These are phyloP conservation scores for Monilinia polystroma DNA, from an alignment of 2,329 filamentous ascomycete species.

Conservation along the genomic window DNA sequence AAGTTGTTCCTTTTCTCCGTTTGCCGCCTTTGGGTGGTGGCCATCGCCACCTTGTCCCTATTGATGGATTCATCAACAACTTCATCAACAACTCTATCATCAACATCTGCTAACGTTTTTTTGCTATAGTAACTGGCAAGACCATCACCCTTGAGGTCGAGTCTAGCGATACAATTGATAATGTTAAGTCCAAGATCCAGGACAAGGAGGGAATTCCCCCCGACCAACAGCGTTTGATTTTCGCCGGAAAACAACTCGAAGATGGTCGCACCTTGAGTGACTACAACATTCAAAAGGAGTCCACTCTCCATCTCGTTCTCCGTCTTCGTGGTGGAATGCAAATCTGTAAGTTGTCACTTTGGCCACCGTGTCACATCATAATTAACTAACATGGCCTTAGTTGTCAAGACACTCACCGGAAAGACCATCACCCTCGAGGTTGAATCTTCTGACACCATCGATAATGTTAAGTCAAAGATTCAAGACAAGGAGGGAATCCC, in stretches of 20 bases:
- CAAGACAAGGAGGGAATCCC: conserved; percentile 93
- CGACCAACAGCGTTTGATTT: conserved; percentile 94
- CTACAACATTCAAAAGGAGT: conserved; percentile 97
- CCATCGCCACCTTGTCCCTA: conserved; percentile 48
- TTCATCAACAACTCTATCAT: conserved; percentile 42
- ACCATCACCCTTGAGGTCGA: conserved; percentile 99
- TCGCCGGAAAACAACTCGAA: conserved; percentile 94
- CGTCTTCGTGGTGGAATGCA: conserved; percentile 89
- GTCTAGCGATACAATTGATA: conserved; percentile 99
- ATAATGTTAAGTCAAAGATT: conserved; percentile 96
- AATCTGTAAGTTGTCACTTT: conserved; percentile 52
- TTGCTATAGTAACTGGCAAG: conserved; percentile 79
- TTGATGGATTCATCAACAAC: conserved; percentile 48
- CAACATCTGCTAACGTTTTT: conserved; percentile 64
- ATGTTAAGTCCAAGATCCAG: conserved; percentile 96
- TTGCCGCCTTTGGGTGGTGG: conserved; percentile 22
- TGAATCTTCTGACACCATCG: conserved; percentile 98
- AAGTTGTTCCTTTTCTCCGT: conserved; percentile 47
- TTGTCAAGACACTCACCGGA: conserved; percentile 83
- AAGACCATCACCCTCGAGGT: conserved; percentile 99
- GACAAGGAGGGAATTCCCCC: conserved; percentile 97
- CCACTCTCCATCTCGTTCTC: conserved; percentile 79
- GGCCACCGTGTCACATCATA: conserved; percentile 56
- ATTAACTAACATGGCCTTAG: conserved; percentile 46
- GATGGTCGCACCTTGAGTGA: conserved; percentile 87